A percentile compares a stretch with the other conserved stretches of the same genome.
Evolutionary conservation across 371 early-diverging fungal genomes (phyloP).

Genomic region (Mucor saturninus): DNA sequence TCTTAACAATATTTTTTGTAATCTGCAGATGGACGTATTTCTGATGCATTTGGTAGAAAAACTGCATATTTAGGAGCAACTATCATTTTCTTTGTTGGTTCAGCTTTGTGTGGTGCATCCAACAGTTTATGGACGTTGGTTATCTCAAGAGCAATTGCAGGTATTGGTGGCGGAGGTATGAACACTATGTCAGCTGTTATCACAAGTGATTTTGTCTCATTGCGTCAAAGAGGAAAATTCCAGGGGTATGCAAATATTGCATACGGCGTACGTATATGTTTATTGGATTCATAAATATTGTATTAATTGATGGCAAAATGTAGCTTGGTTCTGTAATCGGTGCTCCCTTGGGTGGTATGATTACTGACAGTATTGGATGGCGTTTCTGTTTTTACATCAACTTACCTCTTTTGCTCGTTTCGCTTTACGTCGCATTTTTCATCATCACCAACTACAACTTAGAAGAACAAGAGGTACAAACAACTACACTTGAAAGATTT

Average conservation of each 20-base stretch:
- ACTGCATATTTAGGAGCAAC: conserved; percentile 60
- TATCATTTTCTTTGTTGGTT: conserved; percentile 60
- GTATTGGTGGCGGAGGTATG: conserved; percentile 78
- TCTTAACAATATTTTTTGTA: not conserved
- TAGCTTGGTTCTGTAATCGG: conserved; percentile 68
- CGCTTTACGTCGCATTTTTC: conserved; percentile 51
- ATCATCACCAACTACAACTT: conserved; percentile 48
- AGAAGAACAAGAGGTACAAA: conserved; percentile 38
- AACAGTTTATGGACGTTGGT: conserved; percentile 70
- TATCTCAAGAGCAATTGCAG: conserved; percentile 74
- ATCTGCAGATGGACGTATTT: conserved; percentile 54
- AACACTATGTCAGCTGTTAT: conserved; percentile 49
- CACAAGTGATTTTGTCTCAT: conserved; percentile 49
- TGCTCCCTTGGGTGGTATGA: conserved; percentile 57
- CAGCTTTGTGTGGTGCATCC: conserved; percentile 63
- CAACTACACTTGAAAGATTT: conserved; percentile 54
- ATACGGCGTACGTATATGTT: conserved; percentile 39
- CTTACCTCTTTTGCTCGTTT: conserved; percentile 68
- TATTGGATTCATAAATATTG: not conserved
- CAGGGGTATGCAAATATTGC: conserved; percentile 57
- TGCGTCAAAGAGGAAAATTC: conserved; percentile 54
- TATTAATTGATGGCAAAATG: conserved; percentile 14
- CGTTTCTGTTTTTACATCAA: conserved; percentile 80
- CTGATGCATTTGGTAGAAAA: conserved; percentile 77
- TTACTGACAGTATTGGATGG: conserved; percentile 65